phyloP scores from a whole-genome alignment of 78 protist species.

The Chrysochromulina parva region DNA sequence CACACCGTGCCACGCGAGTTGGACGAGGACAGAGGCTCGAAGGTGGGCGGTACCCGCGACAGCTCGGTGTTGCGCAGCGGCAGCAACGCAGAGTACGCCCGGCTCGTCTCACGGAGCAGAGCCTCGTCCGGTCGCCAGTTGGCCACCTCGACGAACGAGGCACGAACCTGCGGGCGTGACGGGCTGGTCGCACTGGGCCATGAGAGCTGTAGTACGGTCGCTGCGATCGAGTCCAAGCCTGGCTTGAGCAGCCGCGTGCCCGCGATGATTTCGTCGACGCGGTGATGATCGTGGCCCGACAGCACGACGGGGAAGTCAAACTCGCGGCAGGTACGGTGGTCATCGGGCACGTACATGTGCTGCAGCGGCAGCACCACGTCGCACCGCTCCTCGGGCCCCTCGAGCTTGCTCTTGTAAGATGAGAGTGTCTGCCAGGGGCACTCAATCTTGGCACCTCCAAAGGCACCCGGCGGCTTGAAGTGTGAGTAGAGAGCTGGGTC shows the following conservation, averaged over 20 bases:
- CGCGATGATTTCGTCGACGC: background rate
- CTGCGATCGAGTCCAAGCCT: background rate
- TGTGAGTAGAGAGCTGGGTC: background rate
- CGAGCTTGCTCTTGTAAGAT: background rate
- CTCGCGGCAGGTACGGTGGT: background rate
- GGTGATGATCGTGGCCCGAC: constrained; percentile 26
- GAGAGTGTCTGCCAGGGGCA: background rate
- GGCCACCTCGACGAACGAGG: background rate
- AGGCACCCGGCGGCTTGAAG: constrained; percentile 2
- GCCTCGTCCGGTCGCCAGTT: background rate
- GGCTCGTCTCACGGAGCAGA: background rate
- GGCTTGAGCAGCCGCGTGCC: constrained; percentile 29
- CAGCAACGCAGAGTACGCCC: background rate
- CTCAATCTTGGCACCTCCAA: background rate
- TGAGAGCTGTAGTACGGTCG: background rate
- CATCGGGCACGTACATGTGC: constrained; percentile 3
- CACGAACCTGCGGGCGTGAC: background rate
- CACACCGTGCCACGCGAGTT: background rate
- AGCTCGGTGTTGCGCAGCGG: background rate
- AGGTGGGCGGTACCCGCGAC: background rate
- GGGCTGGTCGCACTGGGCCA: background rate
- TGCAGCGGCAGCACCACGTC: constrained; percentile 3
- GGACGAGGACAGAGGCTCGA: background rate
- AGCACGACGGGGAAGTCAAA: background rate
- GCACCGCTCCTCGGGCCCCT: background rate